These are phyloP conservation scores for Hypholoma sublateritium DNA, from an alignment of 768 basidiomycete species.

Conservation along the genomic window DNA sequence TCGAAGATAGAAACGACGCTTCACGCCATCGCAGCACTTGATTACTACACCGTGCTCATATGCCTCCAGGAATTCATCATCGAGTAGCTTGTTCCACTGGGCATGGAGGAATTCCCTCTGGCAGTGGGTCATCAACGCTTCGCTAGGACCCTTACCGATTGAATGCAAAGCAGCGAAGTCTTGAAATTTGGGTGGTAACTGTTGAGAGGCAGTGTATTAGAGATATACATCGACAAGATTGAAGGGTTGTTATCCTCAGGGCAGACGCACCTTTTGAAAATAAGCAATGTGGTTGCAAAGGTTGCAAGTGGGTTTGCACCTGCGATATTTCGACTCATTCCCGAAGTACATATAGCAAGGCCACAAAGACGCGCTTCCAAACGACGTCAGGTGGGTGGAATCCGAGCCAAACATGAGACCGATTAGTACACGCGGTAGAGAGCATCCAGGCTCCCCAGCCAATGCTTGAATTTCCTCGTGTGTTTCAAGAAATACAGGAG, in stretches of 20 bases:
- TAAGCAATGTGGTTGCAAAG: not conserved
- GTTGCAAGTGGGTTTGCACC: not conserved
- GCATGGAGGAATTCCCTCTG: slow-evolving; percentile 29
- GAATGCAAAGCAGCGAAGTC: not conserved
- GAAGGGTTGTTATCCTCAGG: no score
- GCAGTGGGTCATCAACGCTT: slow-evolving; percentile 19
- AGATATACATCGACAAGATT: not conserved
- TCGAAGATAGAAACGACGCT: slow-evolving; percentile 26
- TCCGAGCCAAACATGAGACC: not conserved
- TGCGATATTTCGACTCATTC: not conserved
- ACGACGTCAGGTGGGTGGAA: not conserved
- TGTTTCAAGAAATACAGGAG: no score
- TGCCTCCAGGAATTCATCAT: slow-evolving; percentile 14
- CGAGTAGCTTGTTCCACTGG: slow-evolving; percentile 22
- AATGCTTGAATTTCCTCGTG: not conserved
- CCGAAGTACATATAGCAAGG: not conserved
- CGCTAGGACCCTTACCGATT: not conserved
- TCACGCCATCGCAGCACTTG: slow-evolving; percentile 28
- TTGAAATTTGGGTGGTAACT: not conserved
- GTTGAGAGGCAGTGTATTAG: not conserved
- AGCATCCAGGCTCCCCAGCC: not conserved
- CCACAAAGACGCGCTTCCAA: not conserved
- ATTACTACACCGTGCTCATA: slow-evolving; percentile 31
- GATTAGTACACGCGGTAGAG: not conserved
- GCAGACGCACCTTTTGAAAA: not conserved